Evolutionary conservation across 1,284 basidiomycete species (phyloP), one percentile per base, ranked within the genome.

Genomic region (Ustilago sp.): DNA sequence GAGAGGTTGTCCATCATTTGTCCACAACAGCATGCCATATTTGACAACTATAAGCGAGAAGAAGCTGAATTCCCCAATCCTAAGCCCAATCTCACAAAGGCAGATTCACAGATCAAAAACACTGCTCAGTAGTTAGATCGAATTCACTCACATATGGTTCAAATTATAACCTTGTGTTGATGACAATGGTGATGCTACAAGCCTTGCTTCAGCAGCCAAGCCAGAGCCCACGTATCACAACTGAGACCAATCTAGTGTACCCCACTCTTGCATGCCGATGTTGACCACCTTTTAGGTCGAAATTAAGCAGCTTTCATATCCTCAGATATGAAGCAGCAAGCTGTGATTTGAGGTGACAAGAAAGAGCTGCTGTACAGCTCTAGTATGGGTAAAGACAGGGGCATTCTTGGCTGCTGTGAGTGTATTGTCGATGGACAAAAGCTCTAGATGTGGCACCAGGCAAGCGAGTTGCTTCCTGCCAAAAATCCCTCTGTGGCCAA

Each of bases 141-240:
- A 35, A 35, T 1, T 38, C 6, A 2, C 8, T 9, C 52, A 50
- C n/a, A 41, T n/a, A 19, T 13, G 7, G 17, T 17, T 32, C 34
- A 59, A 35, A 39, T 39, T 38, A 11, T 23, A 50, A 15, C 4
- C 23, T 28, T 28, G 35, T 36, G 32, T n/a, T n/a, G 36, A 28
- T 7, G 17, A 19, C n/a, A 45, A 4, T 31, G 32, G 54, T 65
- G 55, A 63, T 56, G 63, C 60, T 63, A 51, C 63, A 60, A 67
- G 60, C 69, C 69, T 72, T 64, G 69, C 69, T 66, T 72, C 45
- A 23, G 51, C 35, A 7, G 52, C 64, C 52, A 54, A 60, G 51
- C 47, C 47, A 23, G 43, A 43, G 45, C 54, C 9, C n/a, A 11
- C 6, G 35, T 34, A 23, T 50, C 8, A 2, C 54, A 43, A 56